Conservation (phyloP, 1,284 basidiomycete species). For the Tylopilus sp. region DNA sequence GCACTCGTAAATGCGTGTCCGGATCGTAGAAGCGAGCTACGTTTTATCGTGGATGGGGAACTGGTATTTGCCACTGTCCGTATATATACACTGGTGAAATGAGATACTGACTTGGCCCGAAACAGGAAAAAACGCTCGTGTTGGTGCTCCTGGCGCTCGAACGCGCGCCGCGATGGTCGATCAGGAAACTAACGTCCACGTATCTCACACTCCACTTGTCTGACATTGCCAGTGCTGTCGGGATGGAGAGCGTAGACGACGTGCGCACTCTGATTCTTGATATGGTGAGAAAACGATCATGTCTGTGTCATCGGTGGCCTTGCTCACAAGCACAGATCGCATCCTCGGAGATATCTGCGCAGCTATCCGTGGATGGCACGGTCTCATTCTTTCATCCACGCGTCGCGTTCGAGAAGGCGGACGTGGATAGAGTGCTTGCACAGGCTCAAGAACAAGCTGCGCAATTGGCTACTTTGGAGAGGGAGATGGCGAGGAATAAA, state of each 20-base stretch:
- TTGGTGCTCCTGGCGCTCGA: conserved; percentile 61
- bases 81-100: conserved; percentile 1
- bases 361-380: conserved; percentile 57
- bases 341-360: conserved; percentile 59
- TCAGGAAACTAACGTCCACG: conserved; percentile 71
- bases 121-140: conserved; percentile 67
- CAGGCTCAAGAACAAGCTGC: conserved; percentile 54
- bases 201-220: conserved; percentile 69
- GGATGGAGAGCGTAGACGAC: conserved; percentile 49
- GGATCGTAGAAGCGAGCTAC: conserved; percentile 41
- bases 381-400: conserved; percentile 68
- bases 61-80: conserved; percentile 48
- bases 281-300: conserved; percentile 50
- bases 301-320: neutral
- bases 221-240: conserved; percentile 63
- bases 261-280: conserved; percentile 57
- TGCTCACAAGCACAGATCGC: conserved; percentile 50
- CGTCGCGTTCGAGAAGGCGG: conserved; percentile 55
- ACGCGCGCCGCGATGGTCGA: conserved; percentile 65
- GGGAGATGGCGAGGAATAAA: conserved; percentile 53
- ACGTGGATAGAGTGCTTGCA: conserved; percentile 61
- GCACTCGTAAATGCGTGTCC: conserved; percentile 62
- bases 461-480: conserved; percentile 50
- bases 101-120: conserved; percentile 13
- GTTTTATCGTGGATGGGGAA: conserved; percentile 49